Evolutionary conservation across 495 filamentous ascomycete genomes (phyloP).

Genomic region (Tuber brumale): DNA sequence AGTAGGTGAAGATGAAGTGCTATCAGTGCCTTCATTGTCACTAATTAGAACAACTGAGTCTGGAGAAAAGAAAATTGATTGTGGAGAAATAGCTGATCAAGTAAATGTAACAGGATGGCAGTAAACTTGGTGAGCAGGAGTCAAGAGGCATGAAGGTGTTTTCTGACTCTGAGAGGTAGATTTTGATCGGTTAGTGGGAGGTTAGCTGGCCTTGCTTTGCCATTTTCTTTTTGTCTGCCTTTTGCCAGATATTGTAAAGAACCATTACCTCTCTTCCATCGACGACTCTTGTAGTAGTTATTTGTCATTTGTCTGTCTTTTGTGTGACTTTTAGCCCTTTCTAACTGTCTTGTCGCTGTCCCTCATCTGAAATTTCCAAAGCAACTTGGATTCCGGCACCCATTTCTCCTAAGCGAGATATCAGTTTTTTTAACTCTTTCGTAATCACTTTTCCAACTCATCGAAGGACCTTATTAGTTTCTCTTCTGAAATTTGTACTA

Average conservation of each 20-base stretch:
- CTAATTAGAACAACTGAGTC: not conserved
- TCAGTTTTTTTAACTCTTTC: no score
- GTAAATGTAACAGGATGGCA: no score
- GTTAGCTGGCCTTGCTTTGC: not conserved
- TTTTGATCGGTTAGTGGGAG: no score
- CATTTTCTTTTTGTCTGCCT: not conserved
- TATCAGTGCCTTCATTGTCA: not conserved
- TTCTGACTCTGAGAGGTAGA: no score
- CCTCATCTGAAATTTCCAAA: not conserved
- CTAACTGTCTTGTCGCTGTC: not conserved
- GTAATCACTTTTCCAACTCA: no score
- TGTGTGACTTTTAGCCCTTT: not conserved
- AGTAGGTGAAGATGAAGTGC: not conserved
- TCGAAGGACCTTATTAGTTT: no score
- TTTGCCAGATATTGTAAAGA: not conserved
- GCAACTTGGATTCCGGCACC: not conserved
- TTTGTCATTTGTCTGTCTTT: not conserved
- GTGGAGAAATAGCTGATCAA: not conserved
- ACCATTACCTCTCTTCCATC: not conserved
- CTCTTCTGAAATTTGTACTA: no score
- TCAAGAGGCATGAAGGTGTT: no score
- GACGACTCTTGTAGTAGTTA: not conserved
- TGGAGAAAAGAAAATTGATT: not conserved
- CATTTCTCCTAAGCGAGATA: no score
- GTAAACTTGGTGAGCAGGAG: not conserved